Percentiles rank a stretch among this genome's conserved stretches.
These are phyloP conservation scores for Rubroshorea leprosula DNA, from an alignment of 345 rosid genomes.

Conservation along the genomic window DNA sequence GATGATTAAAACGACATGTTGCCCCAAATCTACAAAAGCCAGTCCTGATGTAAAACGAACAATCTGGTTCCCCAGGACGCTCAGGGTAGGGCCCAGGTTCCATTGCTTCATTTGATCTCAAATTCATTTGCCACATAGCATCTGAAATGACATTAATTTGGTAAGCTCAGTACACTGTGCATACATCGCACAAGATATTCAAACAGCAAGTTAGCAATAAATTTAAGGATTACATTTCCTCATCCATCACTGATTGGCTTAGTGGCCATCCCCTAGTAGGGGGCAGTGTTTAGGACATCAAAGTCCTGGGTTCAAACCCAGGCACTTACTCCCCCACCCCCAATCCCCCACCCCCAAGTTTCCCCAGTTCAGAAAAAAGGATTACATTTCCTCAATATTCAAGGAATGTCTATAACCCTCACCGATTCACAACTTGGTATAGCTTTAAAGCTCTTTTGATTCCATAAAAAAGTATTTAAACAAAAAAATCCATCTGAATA, in stretches of 20 bases:
- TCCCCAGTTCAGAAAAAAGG: too few relatives aligned
- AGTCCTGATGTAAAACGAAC: conserved; percentile 94
- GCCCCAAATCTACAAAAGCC: conserved; percentile 93
- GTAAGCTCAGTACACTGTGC: conserved; percentile 21
- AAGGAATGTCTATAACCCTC: too few relatives aligned
- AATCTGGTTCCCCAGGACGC: conserved; percentile 91
- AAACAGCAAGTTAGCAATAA: neutral
- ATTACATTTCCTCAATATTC: too few relatives aligned
- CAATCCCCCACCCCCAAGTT: too few relatives aligned
- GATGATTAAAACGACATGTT: conserved; percentile 46
- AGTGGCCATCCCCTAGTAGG: too few relatives aligned
- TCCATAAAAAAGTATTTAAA: too few relatives aligned
- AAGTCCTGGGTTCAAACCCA: neutral
- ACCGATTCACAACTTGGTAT: too few relatives aligned
- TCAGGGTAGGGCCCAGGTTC: conserved; percentile 77
- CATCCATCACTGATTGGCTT: too few relatives aligned
- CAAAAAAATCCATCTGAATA: too few relatives aligned
- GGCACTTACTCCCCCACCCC: too few relatives aligned
- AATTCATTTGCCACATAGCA: conserved; percentile 85
- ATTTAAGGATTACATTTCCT: neutral
- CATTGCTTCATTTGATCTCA: conserved; percentile 61
- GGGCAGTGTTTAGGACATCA: neutral
- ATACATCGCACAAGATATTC: conserved; percentile 11
- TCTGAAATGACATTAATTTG: conserved; percentile 46
- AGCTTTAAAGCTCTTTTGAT: too few relatives aligned